phyloP scores from a whole-genome alignment of 1,139 yeast genomes.

The Taphrina wiesneri region DNA sequence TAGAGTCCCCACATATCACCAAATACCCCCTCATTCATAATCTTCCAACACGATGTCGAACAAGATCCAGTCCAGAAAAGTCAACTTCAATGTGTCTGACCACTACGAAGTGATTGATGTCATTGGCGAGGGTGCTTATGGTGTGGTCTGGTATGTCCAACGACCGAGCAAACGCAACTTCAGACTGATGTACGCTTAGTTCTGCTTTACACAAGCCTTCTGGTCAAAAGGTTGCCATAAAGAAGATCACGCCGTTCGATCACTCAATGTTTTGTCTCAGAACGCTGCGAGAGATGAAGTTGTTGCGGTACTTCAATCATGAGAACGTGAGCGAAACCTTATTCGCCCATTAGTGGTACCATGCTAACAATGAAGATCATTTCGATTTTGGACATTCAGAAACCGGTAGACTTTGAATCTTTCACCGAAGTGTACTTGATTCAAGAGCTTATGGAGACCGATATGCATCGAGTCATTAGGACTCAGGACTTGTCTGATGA shows the following conservation, averaged over 20 bases:
- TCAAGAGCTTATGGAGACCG: constrained; percentile 96
- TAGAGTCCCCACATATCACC: background rate
- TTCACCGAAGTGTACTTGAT: constrained; percentile 87
- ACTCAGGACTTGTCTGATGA: constrained; percentile 85
- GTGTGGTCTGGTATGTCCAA: constrained; percentile 66
- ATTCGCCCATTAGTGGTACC: background rate
- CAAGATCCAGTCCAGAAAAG: constrained; percentile 48
- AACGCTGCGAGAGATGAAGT: constrained; percentile 84
- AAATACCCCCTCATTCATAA: background rate
- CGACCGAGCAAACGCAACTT: background rate
- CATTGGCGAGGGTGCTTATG: constrained; percentile 98
- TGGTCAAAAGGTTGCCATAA: constrained; percentile 88
- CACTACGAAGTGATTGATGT: constrained; percentile 82
- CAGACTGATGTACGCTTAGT: constrained; percentile 33
- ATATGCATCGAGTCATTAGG: constrained; percentile 82
- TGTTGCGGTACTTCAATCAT: constrained; percentile 81
- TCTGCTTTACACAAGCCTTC: constrained; percentile 88
- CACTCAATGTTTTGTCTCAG: constrained; percentile 87
- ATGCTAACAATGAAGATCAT: constrained; percentile 53
- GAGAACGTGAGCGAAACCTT: constrained; percentile 67
- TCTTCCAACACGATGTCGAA: constrained; percentile 10
- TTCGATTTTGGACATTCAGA: constrained; percentile 84
- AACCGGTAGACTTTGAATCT: constrained; percentile 71
- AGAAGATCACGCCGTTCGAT: constrained; percentile 91
- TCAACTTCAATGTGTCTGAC: constrained; percentile 82